A percentile compares a stretch with the other conserved stretches of the same genome.
Conservation (phyloP, 305 asterid genomes). For the Fraxinus latifolia region DNA sequence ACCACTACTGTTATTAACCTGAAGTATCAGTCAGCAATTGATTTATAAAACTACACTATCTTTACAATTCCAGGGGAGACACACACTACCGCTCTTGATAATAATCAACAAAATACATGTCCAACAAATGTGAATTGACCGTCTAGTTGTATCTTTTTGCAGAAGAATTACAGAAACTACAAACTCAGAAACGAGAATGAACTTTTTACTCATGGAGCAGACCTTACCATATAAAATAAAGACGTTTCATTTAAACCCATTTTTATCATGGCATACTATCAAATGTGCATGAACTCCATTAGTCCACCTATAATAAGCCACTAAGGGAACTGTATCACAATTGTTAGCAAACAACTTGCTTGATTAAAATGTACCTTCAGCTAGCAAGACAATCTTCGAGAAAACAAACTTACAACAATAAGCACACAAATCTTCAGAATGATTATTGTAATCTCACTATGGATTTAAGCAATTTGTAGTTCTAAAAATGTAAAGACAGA, state of each 20-base stretch:
- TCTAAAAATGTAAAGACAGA: not conserved
- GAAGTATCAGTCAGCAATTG: not conserved
- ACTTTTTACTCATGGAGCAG: constrained; percentile 1
- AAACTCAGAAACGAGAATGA: not conserved
- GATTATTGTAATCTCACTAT: not conserved
- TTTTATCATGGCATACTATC: not conserved
- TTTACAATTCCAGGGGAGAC: not conserved
- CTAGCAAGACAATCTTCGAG: not conserved
- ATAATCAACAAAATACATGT: not conserved
- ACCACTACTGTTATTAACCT: not conserved
- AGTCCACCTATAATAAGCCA: not conserved
- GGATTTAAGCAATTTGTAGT: not conserved
- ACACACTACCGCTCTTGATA: not conserved
- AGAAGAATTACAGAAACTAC: not conserved
- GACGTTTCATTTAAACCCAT: not conserved
- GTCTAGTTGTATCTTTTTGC: not conserved
- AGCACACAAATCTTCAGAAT: not conserved
- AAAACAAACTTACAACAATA: not conserved
- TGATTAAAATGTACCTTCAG: not conserved
- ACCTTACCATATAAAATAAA: not conserved
- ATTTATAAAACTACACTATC: not conserved
- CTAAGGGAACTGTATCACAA: not conserved
- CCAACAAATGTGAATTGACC: not conserved
- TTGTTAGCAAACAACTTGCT: not conserved
- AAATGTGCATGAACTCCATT: not conserved